These are phyloP conservation scores for Colletotrichum sp. DNA, from an alignment of 2,329 filamentous ascomycete species.

Conservation along the genomic window DNA sequence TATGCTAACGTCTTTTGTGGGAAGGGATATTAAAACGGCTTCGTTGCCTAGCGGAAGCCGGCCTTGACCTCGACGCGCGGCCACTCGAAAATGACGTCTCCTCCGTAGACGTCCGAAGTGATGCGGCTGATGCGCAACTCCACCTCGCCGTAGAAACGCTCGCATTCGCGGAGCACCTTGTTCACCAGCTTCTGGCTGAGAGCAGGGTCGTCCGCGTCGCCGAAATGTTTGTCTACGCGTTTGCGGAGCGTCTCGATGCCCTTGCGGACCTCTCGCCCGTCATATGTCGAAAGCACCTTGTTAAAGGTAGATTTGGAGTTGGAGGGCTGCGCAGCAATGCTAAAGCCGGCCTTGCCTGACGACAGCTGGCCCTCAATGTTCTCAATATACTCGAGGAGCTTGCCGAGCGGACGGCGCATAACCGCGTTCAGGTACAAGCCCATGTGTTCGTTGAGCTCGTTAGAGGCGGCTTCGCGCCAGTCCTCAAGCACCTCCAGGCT, in stretches of 20 bases:
- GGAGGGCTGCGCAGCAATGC: constrained; percentile 79
- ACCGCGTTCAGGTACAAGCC: constrained; percentile 85
- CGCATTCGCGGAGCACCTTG: constrained; percentile 64
- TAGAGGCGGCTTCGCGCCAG: constrained; percentile 79
- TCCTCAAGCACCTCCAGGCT: constrained; percentile 78
- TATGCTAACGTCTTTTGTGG: not conserved
- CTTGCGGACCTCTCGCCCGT: constrained; percentile 83
- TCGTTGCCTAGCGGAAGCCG: constrained; percentile 46
- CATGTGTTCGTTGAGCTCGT: constrained; percentile 87
- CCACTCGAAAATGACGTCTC: constrained; percentile 70
- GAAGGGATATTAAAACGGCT: not conserved
- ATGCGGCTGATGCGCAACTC: constrained; percentile 64
- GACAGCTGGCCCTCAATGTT: constrained; percentile 78
- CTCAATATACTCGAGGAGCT: constrained; percentile 89
- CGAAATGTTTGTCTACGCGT: constrained; percentile 96
- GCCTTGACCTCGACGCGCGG: constrained; percentile 66
- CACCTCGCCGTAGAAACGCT: constrained; percentile 65
- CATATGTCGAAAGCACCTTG: constrained; percentile 81
- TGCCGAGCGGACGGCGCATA: constrained; percentile 86
- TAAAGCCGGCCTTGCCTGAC: constrained; percentile 60
- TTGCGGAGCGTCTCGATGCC: constrained; percentile 91
- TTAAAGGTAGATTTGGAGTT: constrained; percentile 85
- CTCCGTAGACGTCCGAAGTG: constrained; percentile 67
- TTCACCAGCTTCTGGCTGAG: constrained; percentile 63
- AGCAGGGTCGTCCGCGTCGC: constrained; percentile 78